These are phyloP conservation scores for Suhomyces kunorum DNA, from an alignment of 1,139 yeast species.

Conservation along the genomic window DNA sequence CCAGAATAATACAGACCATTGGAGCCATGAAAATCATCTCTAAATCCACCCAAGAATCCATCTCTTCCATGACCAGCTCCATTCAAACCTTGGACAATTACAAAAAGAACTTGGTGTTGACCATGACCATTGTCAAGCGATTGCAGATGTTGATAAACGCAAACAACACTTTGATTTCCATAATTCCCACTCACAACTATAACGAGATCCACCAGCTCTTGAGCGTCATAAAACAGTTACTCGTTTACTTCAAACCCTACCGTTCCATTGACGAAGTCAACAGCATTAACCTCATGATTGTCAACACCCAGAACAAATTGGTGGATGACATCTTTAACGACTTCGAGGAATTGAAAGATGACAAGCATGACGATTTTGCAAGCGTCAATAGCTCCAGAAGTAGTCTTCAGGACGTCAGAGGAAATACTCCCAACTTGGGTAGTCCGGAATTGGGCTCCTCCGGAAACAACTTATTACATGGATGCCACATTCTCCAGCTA, in stretches of 20 bases:
- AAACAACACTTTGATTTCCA: slow-evolving; percentile 59
- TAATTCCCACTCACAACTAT: slow-evolving; percentile 53
- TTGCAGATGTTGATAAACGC: slow-evolving; percentile 85
- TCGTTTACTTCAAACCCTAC: slow-evolving; percentile 76
- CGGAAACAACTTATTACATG: slow-evolving; percentile 41
- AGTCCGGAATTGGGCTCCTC: background rate
- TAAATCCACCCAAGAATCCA: slow-evolving; percentile 56
- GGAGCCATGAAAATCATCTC: slow-evolving; percentile 32
- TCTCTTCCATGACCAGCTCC: slow-evolving; percentile 69
- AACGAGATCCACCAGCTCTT: slow-evolving; percentile 66
- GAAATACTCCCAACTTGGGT: background rate
- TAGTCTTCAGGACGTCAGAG: slow-evolving; percentile 6
- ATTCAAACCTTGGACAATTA: slow-evolving; percentile 79
- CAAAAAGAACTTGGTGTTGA: slow-evolving; percentile 75
- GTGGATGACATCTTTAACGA: slow-evolving; percentile 75
- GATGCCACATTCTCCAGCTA: slow-evolving; percentile 72
- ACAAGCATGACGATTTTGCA: slow-evolving; percentile 1
- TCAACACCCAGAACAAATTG: slow-evolving; percentile 62
- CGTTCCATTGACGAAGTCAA: slow-evolving; percentile 85
- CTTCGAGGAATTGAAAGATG: slow-evolving; percentile 50
- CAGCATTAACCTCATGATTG: slow-evolving; percentile 60
- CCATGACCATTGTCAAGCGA: slow-evolving; percentile 84
- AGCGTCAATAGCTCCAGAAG: slow-evolving; percentile 5
- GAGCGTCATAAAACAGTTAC: slow-evolving; percentile 77
- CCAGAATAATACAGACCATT: slow-evolving; percentile 44